These are phyloP conservation scores for Gremmenia infestans DNA, from an alignment of 2,329 filamentous ascomycete genomes.

Conservation along the genomic window DNA sequence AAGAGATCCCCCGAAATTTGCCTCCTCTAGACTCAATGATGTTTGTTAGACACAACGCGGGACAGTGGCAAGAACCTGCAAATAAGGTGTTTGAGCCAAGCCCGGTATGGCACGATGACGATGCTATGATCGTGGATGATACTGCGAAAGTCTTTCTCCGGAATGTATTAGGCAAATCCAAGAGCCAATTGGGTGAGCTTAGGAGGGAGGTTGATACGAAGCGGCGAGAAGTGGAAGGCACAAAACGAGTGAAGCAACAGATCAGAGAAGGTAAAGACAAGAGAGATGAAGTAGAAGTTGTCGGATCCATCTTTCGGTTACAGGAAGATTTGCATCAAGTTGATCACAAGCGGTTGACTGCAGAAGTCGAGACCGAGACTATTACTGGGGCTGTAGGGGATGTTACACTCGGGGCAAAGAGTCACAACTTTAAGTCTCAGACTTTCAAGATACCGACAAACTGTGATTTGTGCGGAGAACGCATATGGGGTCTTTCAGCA, in stretches of 20 bases:
- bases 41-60: constrained; percentile 91
- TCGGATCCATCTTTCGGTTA: constrained; percentile 74
- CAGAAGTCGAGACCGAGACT: constrained; percentile 88
- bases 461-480: constrained; percentile 92
- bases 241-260: constrained; percentile 67
- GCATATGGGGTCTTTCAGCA: constrained; percentile 94
- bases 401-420: constrained; percentile 84
- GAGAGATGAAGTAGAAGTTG: constrained; percentile 80
- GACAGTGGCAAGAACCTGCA: constrained; percentile 73
- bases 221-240: constrained; percentile 73
- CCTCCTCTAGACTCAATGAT: constrained; percentile 93
- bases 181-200: constrained; percentile 73
- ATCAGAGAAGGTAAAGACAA: constrained; percentile 82
- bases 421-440: constrained; percentile 97
- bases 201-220: constrained; percentile 82
- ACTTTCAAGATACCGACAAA: constrained; percentile 99
- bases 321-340: constrained; percentile 82
- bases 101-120: constrained; percentile 95
- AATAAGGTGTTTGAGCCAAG: constrained; percentile 90
- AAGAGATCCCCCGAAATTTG: constrained; percentile 82
- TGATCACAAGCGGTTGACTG: constrained; percentile 77
- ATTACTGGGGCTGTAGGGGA: constrained; percentile 91
- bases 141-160: constrained; percentile 83
- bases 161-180: constrained; percentile 88
- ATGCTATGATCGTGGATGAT: constrained; percentile 79